Evolutionary conservation across 2,329 filamentous ascomycete genomes (phyloP).

Genomic region (Madurella fahalii): DNA sequence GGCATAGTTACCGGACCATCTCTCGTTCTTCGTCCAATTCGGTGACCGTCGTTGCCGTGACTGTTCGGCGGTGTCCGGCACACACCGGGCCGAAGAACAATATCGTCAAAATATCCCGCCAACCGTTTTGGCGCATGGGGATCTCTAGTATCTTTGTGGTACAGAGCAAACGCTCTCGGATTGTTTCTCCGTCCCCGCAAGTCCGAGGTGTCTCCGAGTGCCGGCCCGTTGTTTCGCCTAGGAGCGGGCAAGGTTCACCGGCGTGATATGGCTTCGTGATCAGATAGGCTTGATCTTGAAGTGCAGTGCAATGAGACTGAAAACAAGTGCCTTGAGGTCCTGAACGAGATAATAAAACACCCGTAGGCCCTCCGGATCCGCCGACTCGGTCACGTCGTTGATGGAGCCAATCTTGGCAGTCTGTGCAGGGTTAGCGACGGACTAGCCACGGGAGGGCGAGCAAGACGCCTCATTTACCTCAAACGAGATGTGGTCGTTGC

Average conservation of each 20-base stretch:
- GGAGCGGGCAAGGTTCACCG: no score
- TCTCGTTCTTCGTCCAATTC: no score
- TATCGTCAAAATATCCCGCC: no score
- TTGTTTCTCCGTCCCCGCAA: no score
- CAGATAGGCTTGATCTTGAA: conserved; percentile 90
- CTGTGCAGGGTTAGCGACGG: conserved; percentile 42
- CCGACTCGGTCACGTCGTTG: conserved; percentile 93
- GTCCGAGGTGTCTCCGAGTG: no score
- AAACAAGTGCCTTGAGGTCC: conserved; percentile 92
- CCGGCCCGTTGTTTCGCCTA: no score
- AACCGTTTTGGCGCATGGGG: no score
- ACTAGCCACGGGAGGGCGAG: background rate
- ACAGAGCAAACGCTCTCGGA: no score
- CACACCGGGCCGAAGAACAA: background rate
- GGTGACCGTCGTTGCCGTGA: no score
- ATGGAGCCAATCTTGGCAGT: conserved; percentile 97
- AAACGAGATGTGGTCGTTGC: conserved; percentile 95
- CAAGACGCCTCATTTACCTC: conserved; percentile 55
- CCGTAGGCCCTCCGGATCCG: conserved; percentile 89
- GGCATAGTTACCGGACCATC: no score
- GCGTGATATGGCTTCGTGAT: conserved; percentile 14
- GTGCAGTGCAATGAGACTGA: conserved; percentile 92
- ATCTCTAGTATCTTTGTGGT: no score
- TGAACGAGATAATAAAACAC: conserved; percentile 99
- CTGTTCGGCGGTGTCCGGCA: no score